Evolutionary conservation across 805 yeast genomes (phyloP), one percentile per base, ranked within the genome.

Genomic region (Ogataea paraovalis): DNA sequence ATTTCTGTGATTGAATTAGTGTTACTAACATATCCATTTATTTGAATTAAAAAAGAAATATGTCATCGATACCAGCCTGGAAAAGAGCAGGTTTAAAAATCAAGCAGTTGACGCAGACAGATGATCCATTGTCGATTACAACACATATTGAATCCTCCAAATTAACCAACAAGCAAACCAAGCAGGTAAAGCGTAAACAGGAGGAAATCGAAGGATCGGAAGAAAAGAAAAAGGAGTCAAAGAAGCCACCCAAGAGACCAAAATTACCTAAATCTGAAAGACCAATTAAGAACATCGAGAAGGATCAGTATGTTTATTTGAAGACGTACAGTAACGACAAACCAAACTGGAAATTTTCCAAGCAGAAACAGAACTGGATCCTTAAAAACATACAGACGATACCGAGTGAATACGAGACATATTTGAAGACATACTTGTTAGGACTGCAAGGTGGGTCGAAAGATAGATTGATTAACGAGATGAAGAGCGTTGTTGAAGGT

Each of bases 281-380:
- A 45, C 71, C 73, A 0, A 83, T 88, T 6, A 34, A 34, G 1
- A 86, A 89, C 1, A 90, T 89, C 30, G 92, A 84, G 53, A 81
- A 78, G 52, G 96, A 87, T 57, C 94, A 87, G 62, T 70, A 83
- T 32, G 78, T 69, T 0, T 87, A 87, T 59, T 66, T 87, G 55
- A 74, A 78, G 48, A 82, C 76, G 45, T 87, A 74, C 58, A 61
- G 68, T 3, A 72, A 74, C 12, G 87, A 84, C 52, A 69, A 65
- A 49, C 78, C 68, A 0, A 72, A 75, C 49, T 87, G 96, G 96
- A 87, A 87, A 69, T 87, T 87, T 64, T 83, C 89, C 49, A 87
- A 87, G 59, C 91, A 83, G 70, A 87, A 87, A 54, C 96, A 87
- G 65, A 87, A 87, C 60, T 87, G 96, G 96, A 74, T 87, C 39